These are phyloP conservation scores for Geotrichum aggregatum DNA, from an alignment of 1,139 yeast genomes.

Conservation along the genomic window DNA sequence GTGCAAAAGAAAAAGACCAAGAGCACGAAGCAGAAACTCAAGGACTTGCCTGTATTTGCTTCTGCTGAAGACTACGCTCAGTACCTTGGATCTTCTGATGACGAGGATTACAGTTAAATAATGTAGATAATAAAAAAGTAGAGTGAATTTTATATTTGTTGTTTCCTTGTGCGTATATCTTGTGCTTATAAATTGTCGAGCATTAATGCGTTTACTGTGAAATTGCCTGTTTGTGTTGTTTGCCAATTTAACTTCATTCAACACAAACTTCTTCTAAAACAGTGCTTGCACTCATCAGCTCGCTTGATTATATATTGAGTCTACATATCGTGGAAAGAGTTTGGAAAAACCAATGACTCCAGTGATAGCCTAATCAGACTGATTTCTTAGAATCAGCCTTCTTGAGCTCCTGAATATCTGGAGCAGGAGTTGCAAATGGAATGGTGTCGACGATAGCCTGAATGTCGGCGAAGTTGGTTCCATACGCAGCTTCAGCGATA, in stretches of 20 bases:
- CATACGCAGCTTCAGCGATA: constrained; percentile 14
- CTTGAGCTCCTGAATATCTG: background rate
- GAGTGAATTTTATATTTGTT: background rate
- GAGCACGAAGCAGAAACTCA: constrained; percentile 57
- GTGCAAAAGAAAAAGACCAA: constrained; percentile 33
- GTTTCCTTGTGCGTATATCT: background rate
- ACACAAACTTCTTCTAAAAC: too few relatives aligned
- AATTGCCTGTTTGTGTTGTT: too few relatives aligned
- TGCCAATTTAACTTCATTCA: too few relatives aligned
- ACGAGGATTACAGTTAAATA: constrained; percentile 30
- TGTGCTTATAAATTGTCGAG: background rate
- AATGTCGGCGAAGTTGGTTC: background rate
- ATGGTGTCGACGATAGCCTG: constrained; percentile 4
- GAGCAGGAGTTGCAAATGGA: constrained; percentile 10
- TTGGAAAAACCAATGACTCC: too few relatives aligned
- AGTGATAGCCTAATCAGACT: background rate
- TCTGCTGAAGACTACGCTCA: constrained; percentile 85
- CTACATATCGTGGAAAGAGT: too few relatives aligned
- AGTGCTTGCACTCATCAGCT: too few relatives aligned
- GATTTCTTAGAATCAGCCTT: too few relatives aligned
- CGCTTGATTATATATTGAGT: too few relatives aligned
- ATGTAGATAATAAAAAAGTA: background rate
- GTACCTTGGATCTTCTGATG: constrained; percentile 48
- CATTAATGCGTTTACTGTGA: background rate
- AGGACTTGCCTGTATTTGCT: constrained; percentile 78